phyloP scores from a whole-genome alignment of 495 filamentous ascomycete genomes.

The Podospora anserina region DNA sequence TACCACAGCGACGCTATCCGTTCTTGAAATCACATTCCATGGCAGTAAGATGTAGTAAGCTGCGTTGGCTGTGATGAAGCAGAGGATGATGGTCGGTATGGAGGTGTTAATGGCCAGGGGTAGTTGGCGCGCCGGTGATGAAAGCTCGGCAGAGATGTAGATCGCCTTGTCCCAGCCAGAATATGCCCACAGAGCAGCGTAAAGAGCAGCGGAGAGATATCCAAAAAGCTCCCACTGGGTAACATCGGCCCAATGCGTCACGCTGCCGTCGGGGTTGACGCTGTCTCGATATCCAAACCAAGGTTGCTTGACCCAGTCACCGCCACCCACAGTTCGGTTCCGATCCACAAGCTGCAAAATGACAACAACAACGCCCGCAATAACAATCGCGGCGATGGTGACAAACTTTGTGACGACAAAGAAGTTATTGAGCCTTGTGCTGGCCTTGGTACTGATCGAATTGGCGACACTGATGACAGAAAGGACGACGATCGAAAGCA shows the following conservation, averaged over 20 bases:
- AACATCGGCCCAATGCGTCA: slow-evolving; percentile 47
- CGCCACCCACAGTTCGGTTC: slow-evolving; percentile 36
- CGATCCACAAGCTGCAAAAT: slow-evolving; percentile 36
- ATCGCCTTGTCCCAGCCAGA: slow-evolving; percentile 61
- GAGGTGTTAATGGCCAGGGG: slow-evolving; percentile 56
- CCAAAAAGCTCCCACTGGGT: slow-evolving; percentile 51
- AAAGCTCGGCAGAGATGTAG: slow-evolving; percentile 54
- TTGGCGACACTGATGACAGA: slow-evolving; percentile 49
- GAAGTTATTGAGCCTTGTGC: slow-evolving; percentile 52
- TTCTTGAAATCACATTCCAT: slow-evolving; percentile 50
- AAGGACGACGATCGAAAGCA: slow-evolving; percentile 46
- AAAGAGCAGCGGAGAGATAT: slow-evolving; percentile 51
- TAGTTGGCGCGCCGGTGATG: slow-evolving; percentile 48
- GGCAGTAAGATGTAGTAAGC: slow-evolving; percentile 56
- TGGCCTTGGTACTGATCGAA: slow-evolving; percentile 55
- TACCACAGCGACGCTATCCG: slow-evolving; percentile 56
- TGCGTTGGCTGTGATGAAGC: slow-evolving; percentile 52
- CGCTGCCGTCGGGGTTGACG: slow-evolving; percentile 44
- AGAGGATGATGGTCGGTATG: slow-evolving; percentile 52
- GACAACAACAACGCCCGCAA: slow-evolving; percentile 48
- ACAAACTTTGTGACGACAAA: slow-evolving; percentile 53
- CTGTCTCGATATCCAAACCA: slow-evolving; percentile 51
- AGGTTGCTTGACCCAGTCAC: slow-evolving; percentile 50
- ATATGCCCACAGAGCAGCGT: slow-evolving; percentile 57
- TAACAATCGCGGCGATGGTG: slow-evolving; percentile 44